phyloP scores from a whole-genome alignment of 2,329 filamentous ascomycete genomes.

The Phoma sp. region DNA sequence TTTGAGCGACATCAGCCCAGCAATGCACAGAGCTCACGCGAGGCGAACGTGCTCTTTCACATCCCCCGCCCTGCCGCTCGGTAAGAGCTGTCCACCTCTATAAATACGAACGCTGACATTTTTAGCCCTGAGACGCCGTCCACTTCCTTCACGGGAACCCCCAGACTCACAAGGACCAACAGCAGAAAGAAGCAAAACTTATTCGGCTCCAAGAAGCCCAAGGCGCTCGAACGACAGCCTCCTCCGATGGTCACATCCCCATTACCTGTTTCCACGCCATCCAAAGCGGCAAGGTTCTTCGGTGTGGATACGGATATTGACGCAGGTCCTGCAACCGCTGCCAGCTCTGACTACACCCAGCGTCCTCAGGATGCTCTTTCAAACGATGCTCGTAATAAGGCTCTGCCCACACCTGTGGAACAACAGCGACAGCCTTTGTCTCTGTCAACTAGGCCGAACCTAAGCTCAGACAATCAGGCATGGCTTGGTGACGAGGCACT shows the following conservation, averaged over 20 bases:
- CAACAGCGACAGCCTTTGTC: conserved; percentile 3
- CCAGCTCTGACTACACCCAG: background rate
- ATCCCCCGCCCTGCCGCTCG: no score
- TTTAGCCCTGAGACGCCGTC: no score
- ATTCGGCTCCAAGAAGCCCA: conserved; percentile 21
- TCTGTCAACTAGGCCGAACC: conserved; percentile 7
- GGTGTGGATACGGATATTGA: conserved; percentile 20
- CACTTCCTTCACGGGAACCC: background rate
- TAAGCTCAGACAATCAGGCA: conserved; percentile 6
- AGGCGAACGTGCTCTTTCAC: no score
- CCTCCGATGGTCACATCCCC: conserved; percentile 15
- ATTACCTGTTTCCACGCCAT: conserved; percentile 27
- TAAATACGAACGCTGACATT: no score
- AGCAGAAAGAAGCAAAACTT: conserved; percentile 27
- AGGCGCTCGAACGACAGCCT: conserved; percentile 14
- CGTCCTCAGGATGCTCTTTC: background rate
- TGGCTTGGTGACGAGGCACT: conserved; percentile 21
- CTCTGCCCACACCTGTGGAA: conserved; percentile 11
- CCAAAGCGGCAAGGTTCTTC: conserved; percentile 30
- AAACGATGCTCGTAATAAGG: background rate
- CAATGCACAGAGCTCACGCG: no score
- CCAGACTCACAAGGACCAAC: conserved; percentile 3
- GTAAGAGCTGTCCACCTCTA: no score
- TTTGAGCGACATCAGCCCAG: background rate
- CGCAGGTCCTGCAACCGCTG: background rate